Base-by-base conservation (phyloP, 441 rosid genomes). In the Gossypium davidsonii region DNA sequence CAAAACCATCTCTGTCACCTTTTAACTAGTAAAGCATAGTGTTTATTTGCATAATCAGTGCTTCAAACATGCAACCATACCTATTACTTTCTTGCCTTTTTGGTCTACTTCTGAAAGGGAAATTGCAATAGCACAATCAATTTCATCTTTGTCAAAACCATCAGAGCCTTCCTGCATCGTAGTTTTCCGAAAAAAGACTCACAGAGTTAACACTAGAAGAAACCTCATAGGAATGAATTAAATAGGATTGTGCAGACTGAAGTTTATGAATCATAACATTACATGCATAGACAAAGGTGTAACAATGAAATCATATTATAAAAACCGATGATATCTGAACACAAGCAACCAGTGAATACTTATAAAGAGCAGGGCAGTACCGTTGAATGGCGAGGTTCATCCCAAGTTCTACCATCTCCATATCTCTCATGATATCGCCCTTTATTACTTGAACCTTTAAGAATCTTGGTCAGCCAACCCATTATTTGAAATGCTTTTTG, bases 391-490 rank as follows among this genome's bases (percentile, higher is more conserved):
- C 77, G 91, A 70, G 91, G 89, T 74, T 79, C 83, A 0, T 83
- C 93, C 85, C 83, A 74, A 51, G 46, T 77, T 60, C 78, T 80
- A 72, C 84, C 84, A 34, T 82, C 85, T 77, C 79, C 80, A 74
- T 71, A 81, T 79, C 73, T 84, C 77, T 88, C 85, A 58, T 84
- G 84, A 77, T 76, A 72, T 28, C 82, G 90, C 49, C 87, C 86
- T 20, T 76, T 86, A 76, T 79, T 67, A 68, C 86, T 81, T 71
- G 96, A 86, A 23, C 91, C 90, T 57, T 90, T 84, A 48, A 91
- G 76, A 81, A 88, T 79, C 69, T 86, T 86, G 53, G 85, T 86
- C 65, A 87, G 85, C 97, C 97, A 92, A 61, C 86, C 96, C 96
- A 92, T 90, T 55, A 55, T 65, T 72, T 9, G 8, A 76, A 73